Evolutionary conservation across 768 basidiomycete genomes (phyloP).

Genomic region (Panus rudis): DNA sequence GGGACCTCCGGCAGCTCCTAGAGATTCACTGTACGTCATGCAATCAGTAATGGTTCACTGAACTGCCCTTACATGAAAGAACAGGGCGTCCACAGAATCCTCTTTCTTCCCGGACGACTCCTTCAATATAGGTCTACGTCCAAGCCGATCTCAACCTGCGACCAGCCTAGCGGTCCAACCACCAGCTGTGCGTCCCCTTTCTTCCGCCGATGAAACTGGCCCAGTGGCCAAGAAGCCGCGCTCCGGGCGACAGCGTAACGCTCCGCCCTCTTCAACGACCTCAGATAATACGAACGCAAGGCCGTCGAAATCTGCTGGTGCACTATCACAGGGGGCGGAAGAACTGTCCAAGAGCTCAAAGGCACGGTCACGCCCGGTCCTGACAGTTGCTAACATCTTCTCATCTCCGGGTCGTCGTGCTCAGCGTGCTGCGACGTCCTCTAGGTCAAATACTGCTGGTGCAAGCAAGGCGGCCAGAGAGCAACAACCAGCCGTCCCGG

Average conservation of each 20-base stretch:
- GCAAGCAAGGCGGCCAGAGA: conserved; percentile 43
- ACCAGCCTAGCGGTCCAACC: conserved; percentile 31
- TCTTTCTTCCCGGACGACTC: conserved; percentile 52
- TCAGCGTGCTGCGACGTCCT: conserved; percentile 58
- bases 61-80: not conserved
- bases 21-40: conserved; percentile 55
- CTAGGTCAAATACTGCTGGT: conserved; percentile 47
- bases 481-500: conserved; percentile 34
- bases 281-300: conserved; percentile 30
- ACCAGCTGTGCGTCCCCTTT: conserved; percentile 59
- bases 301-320: conserved; percentile 48
- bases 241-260: conserved; percentile 43
- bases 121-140: conserved; percentile 41
- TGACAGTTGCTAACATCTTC: conserved; percentile 83
- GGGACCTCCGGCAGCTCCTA: conserved; percentile 40
- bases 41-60: not conserved
- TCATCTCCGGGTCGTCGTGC: conserved; percentile 78
- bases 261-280: conserved; percentile 32
- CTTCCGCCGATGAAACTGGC: conserved; percentile 77
- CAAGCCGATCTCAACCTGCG: conserved; percentile 26
- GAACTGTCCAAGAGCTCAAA: conserved; percentile 66
- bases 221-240: conserved; percentile 73
- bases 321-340: conserved; percentile 31
- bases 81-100: conserved; percentile 51
- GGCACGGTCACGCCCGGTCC: conserved; percentile 86